Evolutionary conservation across 345 rosid genomes (phyloP).

Genomic region (Zanthoxylum bungeanum): DNA sequence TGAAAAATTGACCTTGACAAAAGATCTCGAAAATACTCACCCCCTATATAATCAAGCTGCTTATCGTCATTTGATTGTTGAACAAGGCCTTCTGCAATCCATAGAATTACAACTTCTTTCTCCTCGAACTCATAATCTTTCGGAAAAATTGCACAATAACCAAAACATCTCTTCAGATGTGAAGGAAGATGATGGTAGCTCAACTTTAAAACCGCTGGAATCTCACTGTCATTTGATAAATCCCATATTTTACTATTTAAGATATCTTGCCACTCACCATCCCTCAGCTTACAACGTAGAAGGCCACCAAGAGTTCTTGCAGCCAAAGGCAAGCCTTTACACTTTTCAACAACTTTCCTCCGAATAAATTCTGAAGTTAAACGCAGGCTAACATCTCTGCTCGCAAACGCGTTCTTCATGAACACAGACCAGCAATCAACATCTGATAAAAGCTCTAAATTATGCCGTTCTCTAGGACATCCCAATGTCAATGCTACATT

Average conservation of each 20-base stretch:
- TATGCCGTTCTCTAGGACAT: not conserved
- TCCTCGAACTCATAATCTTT: slow-evolving; percentile 16
- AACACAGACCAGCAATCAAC: slow-evolving; percentile 19
- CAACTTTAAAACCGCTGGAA: not conserved
- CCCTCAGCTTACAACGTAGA: slow-evolving; percentile 3
- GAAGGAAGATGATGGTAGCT: slow-evolving; percentile 12
- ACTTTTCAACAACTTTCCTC: slow-evolving; percentile 4
- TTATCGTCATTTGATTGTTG: not conserved
- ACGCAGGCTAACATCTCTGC: not conserved
- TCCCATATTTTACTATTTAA: slow-evolving; percentile 8
- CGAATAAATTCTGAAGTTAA: not conserved
- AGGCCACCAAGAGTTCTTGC: slow-evolving; percentile 24
- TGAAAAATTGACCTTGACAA: slow-evolving; percentile 16
- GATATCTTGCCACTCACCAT: not conserved
- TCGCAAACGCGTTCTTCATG: slow-evolving; percentile 6
- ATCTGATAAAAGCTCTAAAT: slow-evolving; percentile 6
- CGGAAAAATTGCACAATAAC: slow-evolving; percentile 20
- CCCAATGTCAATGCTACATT: not conserved
- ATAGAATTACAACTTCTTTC: slow-evolving; percentile 12
- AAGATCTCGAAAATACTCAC: slow-evolving; percentile 6
- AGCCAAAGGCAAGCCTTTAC: slow-evolving; percentile 22
- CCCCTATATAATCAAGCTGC: slow-evolving; percentile 12
- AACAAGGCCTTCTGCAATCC: slow-evolving; percentile 26
- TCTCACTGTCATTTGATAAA: not conserved
- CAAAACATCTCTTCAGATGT: slow-evolving; percentile 15